Evolutionary conservation across 768 basidiomycete species (phyloP), one percentile per base, ranked within the genome.

Genomic region (Mycena polygramma): DNA sequence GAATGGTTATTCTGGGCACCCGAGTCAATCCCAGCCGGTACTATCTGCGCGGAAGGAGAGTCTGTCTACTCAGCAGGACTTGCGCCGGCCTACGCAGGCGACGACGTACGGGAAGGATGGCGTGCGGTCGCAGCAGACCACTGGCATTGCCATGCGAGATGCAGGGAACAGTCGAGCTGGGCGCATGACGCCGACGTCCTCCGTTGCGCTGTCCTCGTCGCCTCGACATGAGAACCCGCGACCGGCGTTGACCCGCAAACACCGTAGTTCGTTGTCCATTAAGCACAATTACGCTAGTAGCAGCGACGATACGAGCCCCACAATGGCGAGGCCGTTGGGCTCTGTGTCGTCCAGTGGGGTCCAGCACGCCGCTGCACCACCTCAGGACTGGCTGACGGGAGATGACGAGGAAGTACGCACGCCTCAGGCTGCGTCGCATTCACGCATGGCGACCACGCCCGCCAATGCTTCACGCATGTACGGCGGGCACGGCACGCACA

Each of bases 381-480:
- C 77, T 57, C 58, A 81, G 73, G 93, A 94, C 76, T 94, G 94
- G 93, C 80, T 95, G 41, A 94, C 94, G 20, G 94, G 94, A 11
- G 87, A 89, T 65, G 84, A 86, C 52, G 81, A 84, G 30, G 75
- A 78, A 37, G 52, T 64, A 11, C 61, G 60, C 15, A 51, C 69
- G 30, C 36, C 66, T n/a, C 36, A 41, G 30, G 48, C 74, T 45
- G 10, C 70, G 72, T 36, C 70, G 1, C 72, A 73, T 30, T 55
- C 36, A 15, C 59, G 72, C 39, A 73, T 24, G 1, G 65, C 72
- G 39, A 73, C 72, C 7, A 69, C 70, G 22, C 73, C 69, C n/a
- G 69, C 77, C 10, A 57, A n/a, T n/a, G 48, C 63, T 19, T 43
- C 46, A 0, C 64, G 64, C 6, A 20, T 62, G 43, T 57, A 53